Conservation (phyloP, 305 asterid genomes). For the Fraxinus angustifolia region DNA sequence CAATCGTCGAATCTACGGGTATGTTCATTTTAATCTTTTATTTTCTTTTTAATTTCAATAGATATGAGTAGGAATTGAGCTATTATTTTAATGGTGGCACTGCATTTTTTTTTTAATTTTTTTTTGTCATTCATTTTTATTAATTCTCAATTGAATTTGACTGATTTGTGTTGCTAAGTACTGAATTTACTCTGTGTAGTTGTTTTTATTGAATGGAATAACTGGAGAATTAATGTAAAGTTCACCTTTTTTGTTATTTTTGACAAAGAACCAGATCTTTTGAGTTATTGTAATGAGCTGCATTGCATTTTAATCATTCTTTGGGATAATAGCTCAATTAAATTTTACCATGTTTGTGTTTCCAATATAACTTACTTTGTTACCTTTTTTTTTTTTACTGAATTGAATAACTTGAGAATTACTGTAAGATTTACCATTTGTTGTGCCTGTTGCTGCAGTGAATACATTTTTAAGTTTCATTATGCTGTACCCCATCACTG, state of each 20-base stretch:
- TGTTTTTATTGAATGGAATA: neutral
- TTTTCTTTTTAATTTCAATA: neutral
- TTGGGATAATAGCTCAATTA: neutral
- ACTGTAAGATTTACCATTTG: neutral
- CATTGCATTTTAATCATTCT: neutral
- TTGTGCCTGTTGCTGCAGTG: neutral
- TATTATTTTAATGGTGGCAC: neutral
- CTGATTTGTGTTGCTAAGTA: neutral
- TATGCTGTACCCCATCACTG: neutral
- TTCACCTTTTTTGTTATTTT: neutral
- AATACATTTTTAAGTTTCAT: neutral
- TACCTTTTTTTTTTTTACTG: neutral
- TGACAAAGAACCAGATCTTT: neutral
- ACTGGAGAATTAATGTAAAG: neutral
- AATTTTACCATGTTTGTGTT: neutral
- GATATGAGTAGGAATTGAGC: neutral
- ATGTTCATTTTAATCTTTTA: neutral
- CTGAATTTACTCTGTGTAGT: neutral
- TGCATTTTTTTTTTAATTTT: neutral
- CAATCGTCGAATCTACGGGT: constrained; percentile 86
- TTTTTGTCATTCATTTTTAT: neutral
- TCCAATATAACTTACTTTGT: neutral
- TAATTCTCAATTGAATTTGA: neutral
- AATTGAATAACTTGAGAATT: neutral
- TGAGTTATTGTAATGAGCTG: neutral